A percentile compares a stretch with the other conserved stretches of the same genome.
phyloP scores from a whole-genome alignment of 2,329 filamentous ascomycete species.

The Xylaria sp. region DNA sequence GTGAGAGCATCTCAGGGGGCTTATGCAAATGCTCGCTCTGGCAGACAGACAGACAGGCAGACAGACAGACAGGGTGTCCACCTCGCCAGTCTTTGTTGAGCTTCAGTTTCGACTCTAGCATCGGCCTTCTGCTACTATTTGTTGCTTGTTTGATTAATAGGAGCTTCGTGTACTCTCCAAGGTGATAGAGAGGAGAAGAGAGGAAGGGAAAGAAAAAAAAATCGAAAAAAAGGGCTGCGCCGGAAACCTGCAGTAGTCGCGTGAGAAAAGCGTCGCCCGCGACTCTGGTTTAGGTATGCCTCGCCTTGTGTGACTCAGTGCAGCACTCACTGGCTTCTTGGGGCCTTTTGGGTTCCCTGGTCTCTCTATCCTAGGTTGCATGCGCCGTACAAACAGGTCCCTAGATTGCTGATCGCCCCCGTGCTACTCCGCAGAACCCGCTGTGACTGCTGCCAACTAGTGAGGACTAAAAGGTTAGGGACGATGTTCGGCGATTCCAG shows the following conservation, averaged over 20 bases:
- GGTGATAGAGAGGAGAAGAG: background rate
- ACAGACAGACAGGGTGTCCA: slow-evolving; percentile 5
- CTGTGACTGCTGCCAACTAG: slow-evolving; percentile 48
- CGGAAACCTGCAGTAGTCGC: slow-evolving; percentile 11
- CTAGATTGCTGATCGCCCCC: slow-evolving; percentile 40
- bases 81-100: slow-evolving; percentile 16
- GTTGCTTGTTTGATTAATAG: background rate
- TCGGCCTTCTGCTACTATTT: background rate
- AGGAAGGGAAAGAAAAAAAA: background rate
- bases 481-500: slow-evolving; percentile 49
- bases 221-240: slow-evolving; percentile 4
- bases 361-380: slow-evolving; percentile 13
- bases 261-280: slow-evolving; percentile 2
- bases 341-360: background rate
- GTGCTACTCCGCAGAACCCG: slow-evolving; percentile 44
- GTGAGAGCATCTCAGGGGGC: background rate
- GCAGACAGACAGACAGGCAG: background rate
- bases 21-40: slow-evolving; percentile 11
- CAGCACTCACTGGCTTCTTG: slow-evolving; percentile 6
- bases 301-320: slow-evolving; percentile 33
- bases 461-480: slow-evolving; percentile 40
- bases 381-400: slow-evolving; percentile 23
- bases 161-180: background rate
- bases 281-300: slow-evolving; percentile 13
- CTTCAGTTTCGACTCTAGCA: slow-evolving; percentile 13